phyloP scores from a whole-genome alignment of 805 yeast species.

The Candida patagonica region DNA sequence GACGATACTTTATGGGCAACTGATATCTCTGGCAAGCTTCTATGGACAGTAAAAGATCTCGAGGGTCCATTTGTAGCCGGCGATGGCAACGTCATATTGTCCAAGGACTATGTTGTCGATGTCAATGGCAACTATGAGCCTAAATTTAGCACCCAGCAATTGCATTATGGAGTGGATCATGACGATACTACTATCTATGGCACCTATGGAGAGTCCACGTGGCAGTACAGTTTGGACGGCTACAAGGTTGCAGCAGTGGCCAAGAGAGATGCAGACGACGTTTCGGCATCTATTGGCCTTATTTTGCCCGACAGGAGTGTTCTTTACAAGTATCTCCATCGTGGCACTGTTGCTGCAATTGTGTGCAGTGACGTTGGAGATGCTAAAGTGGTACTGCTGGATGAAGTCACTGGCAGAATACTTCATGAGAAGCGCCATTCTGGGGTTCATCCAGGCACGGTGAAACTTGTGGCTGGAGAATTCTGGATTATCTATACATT shows the following conservation, averaged over 20 bases:
- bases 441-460: slow-evolving; percentile 31
- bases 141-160: neutral
- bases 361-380: slow-evolving; percentile 20
- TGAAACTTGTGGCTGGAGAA: slow-evolving; percentile 62
- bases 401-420: slow-evolving; percentile 60
- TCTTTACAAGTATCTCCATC: slow-evolving; percentile 74
- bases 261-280: slow-evolving; percentile 32
- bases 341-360: slow-evolving; percentile 46
- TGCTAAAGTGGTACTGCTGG: slow-evolving; percentile 48
- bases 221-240: slow-evolving; percentile 28
- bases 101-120: slow-evolving; percentile 10
- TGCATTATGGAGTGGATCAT: slow-evolving; percentile 4
- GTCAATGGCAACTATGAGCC: slow-evolving; percentile 8
- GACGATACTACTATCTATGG: slow-evolving; percentile 2
- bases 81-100: neutral
- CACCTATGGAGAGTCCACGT: slow-evolving; percentile 22
- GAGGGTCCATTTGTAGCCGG: slow-evolving; percentile 2
- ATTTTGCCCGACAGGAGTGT: slow-evolving; percentile 63
- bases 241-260: slow-evolving; percentile 33
- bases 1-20: slow-evolving; percentile 5
- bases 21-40: slow-evolving; percentile 10
- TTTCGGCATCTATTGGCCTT: slow-evolving; percentile 54
- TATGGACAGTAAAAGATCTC: slow-evolving; percentile 1
- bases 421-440: slow-evolving; percentile 38
- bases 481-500: slow-evolving; percentile 73